phyloP scores from a whole-genome alignment of 257 asterid species.

The Solanum pimpinellifolium region DNA sequence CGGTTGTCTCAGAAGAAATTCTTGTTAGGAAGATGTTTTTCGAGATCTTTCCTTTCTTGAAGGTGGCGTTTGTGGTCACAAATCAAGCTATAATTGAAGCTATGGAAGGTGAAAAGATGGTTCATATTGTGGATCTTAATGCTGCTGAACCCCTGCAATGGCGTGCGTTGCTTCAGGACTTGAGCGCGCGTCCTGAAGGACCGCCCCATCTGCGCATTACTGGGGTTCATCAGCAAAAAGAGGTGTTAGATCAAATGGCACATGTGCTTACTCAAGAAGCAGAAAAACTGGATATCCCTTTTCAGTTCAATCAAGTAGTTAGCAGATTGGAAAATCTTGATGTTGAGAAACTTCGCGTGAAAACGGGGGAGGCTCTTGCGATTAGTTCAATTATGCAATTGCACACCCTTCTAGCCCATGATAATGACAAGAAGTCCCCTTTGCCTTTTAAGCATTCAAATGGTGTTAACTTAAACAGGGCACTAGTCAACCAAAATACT shows the following conservation, averaged over 20 bases:
- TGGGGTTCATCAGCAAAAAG: constrained; percentile 59
- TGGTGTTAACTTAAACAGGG: constrained; percentile 37
- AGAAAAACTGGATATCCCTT: constrained; percentile 76
- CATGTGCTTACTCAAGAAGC: constrained; percentile 69
- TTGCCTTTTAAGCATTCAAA: constrained; percentile 21
- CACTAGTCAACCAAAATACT: constrained; percentile 32
- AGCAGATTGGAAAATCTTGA: constrained; percentile 60
- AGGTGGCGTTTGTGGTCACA: constrained; percentile 64
- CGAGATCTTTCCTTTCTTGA: constrained; percentile 66
- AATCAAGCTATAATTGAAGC: constrained; percentile 89
- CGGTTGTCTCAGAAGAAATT: constrained; percentile 44
- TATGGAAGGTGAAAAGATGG: constrained; percentile 94
- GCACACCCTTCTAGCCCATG: constrained; percentile 56
- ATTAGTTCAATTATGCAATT: constrained; percentile 57
- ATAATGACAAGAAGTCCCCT: constrained; percentile 36
- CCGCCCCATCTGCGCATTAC: constrained; percentile 93
- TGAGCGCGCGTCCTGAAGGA: constrained; percentile 94
- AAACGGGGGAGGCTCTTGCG: constrained; percentile 91
- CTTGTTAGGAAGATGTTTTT: constrained; percentile 67
- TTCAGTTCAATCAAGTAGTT: constrained; percentile 74
- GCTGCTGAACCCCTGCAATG: constrained; percentile 69
- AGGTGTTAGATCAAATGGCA: constrained; percentile 76
- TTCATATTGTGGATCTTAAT: constrained; percentile 72
- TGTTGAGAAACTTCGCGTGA: constrained; percentile 51
- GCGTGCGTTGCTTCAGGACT: constrained; percentile 82